Base-by-base conservation (phyloP, 2,329 filamentous ascomycete species). In the Penicillium sp. region DNA sequence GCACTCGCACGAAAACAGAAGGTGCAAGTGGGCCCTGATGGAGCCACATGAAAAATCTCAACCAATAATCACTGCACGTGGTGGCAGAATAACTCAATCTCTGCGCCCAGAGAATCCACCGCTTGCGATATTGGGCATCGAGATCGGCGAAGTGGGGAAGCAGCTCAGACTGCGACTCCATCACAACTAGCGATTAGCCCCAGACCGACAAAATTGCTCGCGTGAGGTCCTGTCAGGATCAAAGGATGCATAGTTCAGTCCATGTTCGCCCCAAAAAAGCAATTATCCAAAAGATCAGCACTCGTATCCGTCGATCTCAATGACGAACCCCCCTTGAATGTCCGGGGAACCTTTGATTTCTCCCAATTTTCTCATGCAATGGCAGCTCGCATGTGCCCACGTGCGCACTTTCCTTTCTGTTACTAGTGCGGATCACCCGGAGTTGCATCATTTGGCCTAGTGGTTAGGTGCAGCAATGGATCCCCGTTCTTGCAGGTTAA, bases 51-150 rank as follows among this genome's bases (percentile, higher is more conserved):
- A 58, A 44, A 11, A 26, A 59, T 59, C 52, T 26, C 29, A 61
- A n/a, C 70, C 70, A 72, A 72, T 71, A 26, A 69, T 50, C 16
- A 3, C 3, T n/a, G 61, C 70, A 72, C 70, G 70, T 47, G 45
- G 45, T 47, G 45, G 45, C 45, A 47, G 26, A 46, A 47, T 47
- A 2, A 1, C 8, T 13, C 45, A n/a, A 11, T 31, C 14, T 47
- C 24, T 22, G n/a, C 42, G 19, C 31, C 42, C 11, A 44, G 24
- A 26, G 27, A 21, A 1, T 14, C 9, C n/a, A 31, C 45, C 45
- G 45, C 45, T n/a, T 47, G 8, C 45, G 7, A 11, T 2, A 31
- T 0, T 21, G 26, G n/a, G 45, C 7, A 27, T 10, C 45, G n/a
- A 19, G 45, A 47, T 47, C 45, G 29, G 27, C 45, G 27, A 19